These are phyloP conservation scores for Saccharomyces hybrid DNA, from an alignment of 1,139 yeast genomes.

Conservation along the genomic window DNA sequence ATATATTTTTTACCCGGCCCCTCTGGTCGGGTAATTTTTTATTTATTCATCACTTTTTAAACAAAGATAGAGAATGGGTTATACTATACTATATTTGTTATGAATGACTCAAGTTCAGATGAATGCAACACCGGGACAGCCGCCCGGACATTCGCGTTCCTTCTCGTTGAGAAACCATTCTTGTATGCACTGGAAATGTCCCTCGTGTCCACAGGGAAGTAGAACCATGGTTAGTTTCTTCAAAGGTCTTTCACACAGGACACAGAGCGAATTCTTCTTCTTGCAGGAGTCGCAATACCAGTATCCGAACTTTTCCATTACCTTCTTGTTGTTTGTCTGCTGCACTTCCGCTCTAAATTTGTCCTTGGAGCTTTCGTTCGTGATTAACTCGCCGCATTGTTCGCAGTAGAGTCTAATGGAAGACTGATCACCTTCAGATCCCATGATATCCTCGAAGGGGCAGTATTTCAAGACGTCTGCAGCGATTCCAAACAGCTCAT, in stretches of 20 bases:
- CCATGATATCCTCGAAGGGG: constrained; percentile 30
- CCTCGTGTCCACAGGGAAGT: constrained; percentile 77
- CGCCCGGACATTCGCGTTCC: constrained; percentile 74
- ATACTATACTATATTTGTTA: not conserved
- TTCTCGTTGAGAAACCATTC: constrained; percentile 67
- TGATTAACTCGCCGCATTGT: constrained; percentile 53
- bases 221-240: constrained; percentile 64
- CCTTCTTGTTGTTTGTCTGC: constrained; percentile 8
- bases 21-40: not conserved
- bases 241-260: constrained; percentile 74
- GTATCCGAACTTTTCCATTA: constrained; percentile 43
- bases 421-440: constrained; percentile 31
- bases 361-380: constrained; percentile 54
- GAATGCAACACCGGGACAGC: constrained; percentile 38
- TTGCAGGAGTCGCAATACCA: constrained; percentile 82
- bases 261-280: constrained; percentile 55
- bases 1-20: not conserved
- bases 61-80: not conserved
- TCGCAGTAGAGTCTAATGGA: constrained; percentile 61
- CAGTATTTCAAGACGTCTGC: constrained; percentile 30
- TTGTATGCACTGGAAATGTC: constrained; percentile 73
- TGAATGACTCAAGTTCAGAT: not conserved
- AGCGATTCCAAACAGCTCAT: constrained; percentile 31
- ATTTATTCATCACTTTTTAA: no score
- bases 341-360: constrained; percentile 27